Evolutionary conservation across 2,329 filamentous ascomycete genomes (phyloP).

Genomic region (Annulohypoxylon truncatum): DNA sequence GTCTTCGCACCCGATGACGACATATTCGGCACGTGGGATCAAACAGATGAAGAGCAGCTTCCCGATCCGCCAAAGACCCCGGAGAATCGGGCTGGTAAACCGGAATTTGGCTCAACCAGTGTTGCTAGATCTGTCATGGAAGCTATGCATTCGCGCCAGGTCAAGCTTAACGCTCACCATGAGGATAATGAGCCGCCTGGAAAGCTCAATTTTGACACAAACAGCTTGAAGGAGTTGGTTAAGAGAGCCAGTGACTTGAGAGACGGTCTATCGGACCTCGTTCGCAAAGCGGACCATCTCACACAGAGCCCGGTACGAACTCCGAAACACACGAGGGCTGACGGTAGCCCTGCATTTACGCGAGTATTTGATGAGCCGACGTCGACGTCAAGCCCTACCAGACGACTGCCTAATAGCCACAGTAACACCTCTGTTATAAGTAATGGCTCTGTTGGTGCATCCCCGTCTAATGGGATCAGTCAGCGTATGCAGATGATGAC

Average conservation of each 20-base stretch:
- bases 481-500: constrained; percentile 74
- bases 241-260: constrained; percentile 70
- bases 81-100: constrained; percentile 51
- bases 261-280: constrained; percentile 68
- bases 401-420: constrained; percentile 62
- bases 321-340: constrained; percentile 59
- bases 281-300: constrained; percentile 69
- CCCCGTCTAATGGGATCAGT: constrained; percentile 62
- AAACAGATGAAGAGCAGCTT: constrained; percentile 53
- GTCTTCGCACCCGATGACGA: constrained; percentile 75
- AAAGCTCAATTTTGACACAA: constrained; percentile 75
- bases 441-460: constrained; percentile 62
- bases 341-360: constrained; percentile 75
- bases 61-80: constrained; percentile 56
- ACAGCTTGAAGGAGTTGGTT: constrained; percentile 74
- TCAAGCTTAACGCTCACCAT: constrained; percentile 54
- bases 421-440: constrained; percentile 66
- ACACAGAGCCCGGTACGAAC: constrained; percentile 67
- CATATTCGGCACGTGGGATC: constrained; percentile 68
- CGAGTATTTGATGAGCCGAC: constrained; percentile 73
- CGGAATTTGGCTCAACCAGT: constrained; percentile 56
- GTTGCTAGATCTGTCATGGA: constrained; percentile 72
- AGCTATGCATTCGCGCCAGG: constrained; percentile 68
- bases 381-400: constrained; percentile 65
- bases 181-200: constrained; percentile 53